These are phyloP conservation scores for Coniella lustricola DNA, from an alignment of 2,329 filamentous ascomycete species.

Conservation along the genomic window DNA sequence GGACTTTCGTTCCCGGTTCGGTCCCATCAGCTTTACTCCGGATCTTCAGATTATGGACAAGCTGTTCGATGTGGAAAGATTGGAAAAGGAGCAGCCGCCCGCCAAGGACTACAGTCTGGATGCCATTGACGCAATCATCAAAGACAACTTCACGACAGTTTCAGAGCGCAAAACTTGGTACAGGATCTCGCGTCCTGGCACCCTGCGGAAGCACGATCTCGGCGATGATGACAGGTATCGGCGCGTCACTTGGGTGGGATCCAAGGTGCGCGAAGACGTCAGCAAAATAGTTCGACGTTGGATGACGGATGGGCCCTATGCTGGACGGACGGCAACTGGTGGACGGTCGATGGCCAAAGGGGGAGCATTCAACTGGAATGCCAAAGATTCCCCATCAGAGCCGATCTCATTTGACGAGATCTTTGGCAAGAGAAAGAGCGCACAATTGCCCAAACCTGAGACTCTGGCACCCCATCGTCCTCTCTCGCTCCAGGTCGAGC, in stretches of 20 bases:
- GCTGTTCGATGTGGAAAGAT: slow-evolving; percentile 30
- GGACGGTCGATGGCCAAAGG: slow-evolving; percentile 37
- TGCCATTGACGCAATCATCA: slow-evolving; percentile 40
- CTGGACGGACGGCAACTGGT: slow-evolving; percentile 36
- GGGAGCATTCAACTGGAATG: slow-evolving; percentile 55
- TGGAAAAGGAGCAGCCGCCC: slow-evolving; percentile 20
- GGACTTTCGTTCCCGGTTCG: slow-evolving; percentile 25
- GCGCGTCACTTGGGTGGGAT: slow-evolving; percentile 51
- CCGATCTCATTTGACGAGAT: slow-evolving; percentile 42
- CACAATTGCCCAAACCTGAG: slow-evolving; percentile 21
- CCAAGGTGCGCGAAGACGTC: slow-evolving; percentile 44
- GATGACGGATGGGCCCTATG: slow-evolving; percentile 57
- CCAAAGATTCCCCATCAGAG: slow-evolving; percentile 42
- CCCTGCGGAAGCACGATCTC: slow-evolving; percentile 47
- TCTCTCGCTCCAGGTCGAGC: slow-evolving; percentile 1
- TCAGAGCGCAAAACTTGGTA: slow-evolving; percentile 60
- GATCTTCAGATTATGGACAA: slow-evolving; percentile 21
- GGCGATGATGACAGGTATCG: slow-evolving; percentile 55
- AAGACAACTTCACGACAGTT: slow-evolving; percentile 46
- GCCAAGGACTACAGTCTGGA: slow-evolving; percentile 19
- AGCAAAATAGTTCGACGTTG: slow-evolving; percentile 55
- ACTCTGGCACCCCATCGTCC: slow-evolving; percentile 20
- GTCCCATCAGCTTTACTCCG: slow-evolving; percentile 20
- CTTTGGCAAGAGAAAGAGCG: slow-evolving; percentile 30
- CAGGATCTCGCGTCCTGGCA: slow-evolving; percentile 53